Conservation (phyloP, 1,139 yeast genomes). For the Pichia kudriavzevii region DNA sequence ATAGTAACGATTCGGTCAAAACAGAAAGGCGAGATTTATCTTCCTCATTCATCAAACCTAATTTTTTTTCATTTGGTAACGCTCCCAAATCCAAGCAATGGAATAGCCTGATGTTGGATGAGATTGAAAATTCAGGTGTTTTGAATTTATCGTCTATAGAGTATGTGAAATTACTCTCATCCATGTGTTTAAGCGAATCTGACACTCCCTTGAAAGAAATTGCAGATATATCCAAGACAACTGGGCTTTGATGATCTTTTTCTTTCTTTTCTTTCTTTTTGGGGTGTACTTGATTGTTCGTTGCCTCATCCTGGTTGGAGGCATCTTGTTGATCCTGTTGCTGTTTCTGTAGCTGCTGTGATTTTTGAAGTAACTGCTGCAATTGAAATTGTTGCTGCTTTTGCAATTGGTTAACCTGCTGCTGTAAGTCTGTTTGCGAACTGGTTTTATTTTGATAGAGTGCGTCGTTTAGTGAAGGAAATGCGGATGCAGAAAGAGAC, state of each 20-base stretch:
- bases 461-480: slow-evolving; percentile 69
- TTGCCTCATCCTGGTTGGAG: slow-evolving; percentile 15
- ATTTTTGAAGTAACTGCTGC: slow-evolving; percentile 13
- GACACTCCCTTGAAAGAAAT: slow-evolving; percentile 21
- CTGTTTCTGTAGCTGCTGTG: slow-evolving; percentile 11
- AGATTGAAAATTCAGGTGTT: slow-evolving; percentile 8
- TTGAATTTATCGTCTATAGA: slow-evolving; percentile 20
- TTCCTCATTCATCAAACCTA: slow-evolving; percentile 14
- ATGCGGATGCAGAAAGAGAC: slow-evolving; percentile 42
- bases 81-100: slow-evolving; percentile 18
- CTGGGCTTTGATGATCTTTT: slow-evolving; percentile 23
- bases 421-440: slow-evolving; percentile 18
- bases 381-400: slow-evolving; percentile 27
- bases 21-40: slow-evolving; percentile 19
- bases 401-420: slow-evolving; percentile 10
- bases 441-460: slow-evolving; percentile 21
- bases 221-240: slow-evolving; percentile 20
- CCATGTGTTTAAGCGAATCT: slow-evolving; percentile 22
- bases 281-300: slow-evolving; percentile 11
- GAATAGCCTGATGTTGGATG: slow-evolving; percentile 16
- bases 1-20: slow-evolving; percentile 25
- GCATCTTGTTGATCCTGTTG: slow-evolving; percentile 16
- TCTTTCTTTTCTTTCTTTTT: slow-evolving; percentile 27
- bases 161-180: slow-evolving; percentile 19
- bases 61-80: slow-evolving; percentile 14